Conservation (phyloP, 2,329 filamentous ascomycete species). For the Laburnicola sp. region DNA sequence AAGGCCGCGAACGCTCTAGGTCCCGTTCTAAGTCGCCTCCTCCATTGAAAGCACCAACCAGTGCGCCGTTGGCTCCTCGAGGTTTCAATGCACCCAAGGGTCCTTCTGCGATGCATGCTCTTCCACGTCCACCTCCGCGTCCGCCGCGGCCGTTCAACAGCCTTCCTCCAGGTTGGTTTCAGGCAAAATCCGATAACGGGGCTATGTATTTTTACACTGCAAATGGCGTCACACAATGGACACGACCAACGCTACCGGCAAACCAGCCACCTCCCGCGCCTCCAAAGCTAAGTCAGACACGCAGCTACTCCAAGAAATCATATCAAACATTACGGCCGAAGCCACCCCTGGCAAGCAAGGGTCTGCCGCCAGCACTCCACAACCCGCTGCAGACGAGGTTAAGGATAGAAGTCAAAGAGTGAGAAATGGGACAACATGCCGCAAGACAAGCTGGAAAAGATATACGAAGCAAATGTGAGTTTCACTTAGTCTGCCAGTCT, state of each 20-base stretch:
- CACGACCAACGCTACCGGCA: slow-evolving; percentile 71
- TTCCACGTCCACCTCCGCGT: slow-evolving; percentile 51
- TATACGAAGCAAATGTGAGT: slow-evolving; percentile 90
- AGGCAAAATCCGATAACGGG: slow-evolving; percentile 67
- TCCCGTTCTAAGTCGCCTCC: slow-evolving; percentile 55
- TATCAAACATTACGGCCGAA: slow-evolving; percentile 75
- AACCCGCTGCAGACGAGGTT: slow-evolving; percentile 59
- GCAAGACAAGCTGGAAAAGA: slow-evolving; percentile 87
- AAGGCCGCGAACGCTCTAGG: slow-evolving; percentile 51
- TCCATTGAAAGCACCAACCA: slow-evolving; percentile 40
- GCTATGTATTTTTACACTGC: slow-evolving; percentile 83
- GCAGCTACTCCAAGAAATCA: slow-evolving; percentile 73
- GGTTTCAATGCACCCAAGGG: slow-evolving; percentile 61
- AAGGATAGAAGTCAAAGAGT: slow-evolving; percentile 54
- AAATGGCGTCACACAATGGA: slow-evolving; percentile 76
- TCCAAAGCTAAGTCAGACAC: slow-evolving; percentile 72
- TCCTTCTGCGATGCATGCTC: slow-evolving; percentile 51
- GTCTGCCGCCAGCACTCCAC: slow-evolving; percentile 66
- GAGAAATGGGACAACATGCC: slow-evolving; percentile 72
- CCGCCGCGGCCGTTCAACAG: slow-evolving; percentile 61
- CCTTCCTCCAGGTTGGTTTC: slow-evolving; percentile 84
- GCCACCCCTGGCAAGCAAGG: slow-evolving; percentile 57
- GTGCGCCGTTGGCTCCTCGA: slow-evolving; percentile 51
- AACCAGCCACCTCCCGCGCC: slow-evolving; percentile 58
- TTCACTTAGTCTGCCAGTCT: not conserved